Conservation (phyloP, 2,329 filamentous ascomycete genomes). For the Scorias spongiosa region DNA sequence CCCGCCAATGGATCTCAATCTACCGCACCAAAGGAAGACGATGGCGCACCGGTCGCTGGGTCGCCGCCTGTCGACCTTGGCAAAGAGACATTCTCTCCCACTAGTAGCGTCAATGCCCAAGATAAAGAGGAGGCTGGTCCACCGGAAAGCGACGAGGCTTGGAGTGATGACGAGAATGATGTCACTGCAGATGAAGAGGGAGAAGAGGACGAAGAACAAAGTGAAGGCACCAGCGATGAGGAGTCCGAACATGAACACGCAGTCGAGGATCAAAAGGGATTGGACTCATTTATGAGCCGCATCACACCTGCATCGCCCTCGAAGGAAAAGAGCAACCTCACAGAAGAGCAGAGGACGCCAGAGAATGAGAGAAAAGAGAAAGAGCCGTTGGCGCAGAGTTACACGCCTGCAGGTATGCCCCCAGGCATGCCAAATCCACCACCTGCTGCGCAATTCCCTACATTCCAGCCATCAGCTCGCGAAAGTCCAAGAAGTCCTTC, state of each 20-base stretch:
- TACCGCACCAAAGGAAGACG: conserved; percentile 15
- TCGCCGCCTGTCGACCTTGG: conserved; percentile 31
- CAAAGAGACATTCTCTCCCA: conserved; percentile 13
- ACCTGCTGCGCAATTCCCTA: conserved; percentile 25
- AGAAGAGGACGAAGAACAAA: conserved; percentile 24
- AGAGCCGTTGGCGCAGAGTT: conserved; percentile 3
- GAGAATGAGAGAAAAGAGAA: conserved; percentile 12
- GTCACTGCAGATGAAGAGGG: conserved; percentile 23
- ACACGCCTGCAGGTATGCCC: conserved; percentile 23
- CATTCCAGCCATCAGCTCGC: conserved; percentile 23
- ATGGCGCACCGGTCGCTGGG: conserved; percentile 31
- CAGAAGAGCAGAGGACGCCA: conserved; percentile 11
- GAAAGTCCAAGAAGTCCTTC: background rate
- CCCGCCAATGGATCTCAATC: conserved; percentile 26
- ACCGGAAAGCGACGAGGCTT: conserved; percentile 19
- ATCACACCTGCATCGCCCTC: conserved; percentile 11
- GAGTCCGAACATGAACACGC: conserved; percentile 30
- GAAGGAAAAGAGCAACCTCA: conserved; percentile 4
- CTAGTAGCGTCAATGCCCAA: conserved; percentile 22
- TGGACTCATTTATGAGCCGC: conserved; percentile 12
- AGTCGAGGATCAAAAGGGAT: conserved; percentile 8
- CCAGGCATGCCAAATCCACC: conserved; percentile 41
- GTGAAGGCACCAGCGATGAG: conserved; percentile 25
- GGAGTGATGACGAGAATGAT: conserved; percentile 19
- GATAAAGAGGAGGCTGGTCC: conserved; percentile 11